Base-by-base conservation (phyloP, 1,139 yeast species). In the Yamadazyma trypodendri region DNA sequence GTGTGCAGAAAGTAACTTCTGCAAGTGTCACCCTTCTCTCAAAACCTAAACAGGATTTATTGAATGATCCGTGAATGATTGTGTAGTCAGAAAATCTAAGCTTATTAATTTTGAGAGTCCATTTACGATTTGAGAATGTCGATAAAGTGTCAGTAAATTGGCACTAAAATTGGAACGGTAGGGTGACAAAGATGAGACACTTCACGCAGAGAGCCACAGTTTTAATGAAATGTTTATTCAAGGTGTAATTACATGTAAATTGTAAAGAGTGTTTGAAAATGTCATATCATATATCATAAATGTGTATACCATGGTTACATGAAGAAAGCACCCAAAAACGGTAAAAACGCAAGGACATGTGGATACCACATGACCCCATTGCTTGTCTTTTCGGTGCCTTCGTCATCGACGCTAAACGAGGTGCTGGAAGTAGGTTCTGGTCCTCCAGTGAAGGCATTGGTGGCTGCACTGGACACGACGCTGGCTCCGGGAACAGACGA, bases 401-500 rank as follows among this genome's bases (percentile, higher is more conserved):
- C 27, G 15, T 29, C 38, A 12, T 28, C 36, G 6, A 23, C 25
- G 18, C 12, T 22, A 11, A 34, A 31, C 9, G 35, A 22, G 4
- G 35, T 18, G 3, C 17, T 17, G 3, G 31, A 10, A 27, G 35
- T 30, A n/a, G 37, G 24, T 21, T 41, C 49, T 10, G 44, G 25
- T 4, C 50, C 51, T 16, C 51, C 51, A 12, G 51, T 42, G 28
- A 29, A 37, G 3, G 50, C 50, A 11, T 39, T 6, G 11, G 48
- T 43, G 4, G 44, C 44, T 27, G 49, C 52, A 9, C 36, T 30
- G 11, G 45, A 34, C 16, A 45, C 47, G 5, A 38, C 28, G 28
- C 34, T 29, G 21, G 51, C 51, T 3, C 35, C 29, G 22, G 54
- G 52, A 31, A 50, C 45, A 9, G 37, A 15, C 0, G 39, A 34